Evolutionary conservation across 1,139 yeast genomes (phyloP).

Genomic region (Kazachstania sp.): DNA sequence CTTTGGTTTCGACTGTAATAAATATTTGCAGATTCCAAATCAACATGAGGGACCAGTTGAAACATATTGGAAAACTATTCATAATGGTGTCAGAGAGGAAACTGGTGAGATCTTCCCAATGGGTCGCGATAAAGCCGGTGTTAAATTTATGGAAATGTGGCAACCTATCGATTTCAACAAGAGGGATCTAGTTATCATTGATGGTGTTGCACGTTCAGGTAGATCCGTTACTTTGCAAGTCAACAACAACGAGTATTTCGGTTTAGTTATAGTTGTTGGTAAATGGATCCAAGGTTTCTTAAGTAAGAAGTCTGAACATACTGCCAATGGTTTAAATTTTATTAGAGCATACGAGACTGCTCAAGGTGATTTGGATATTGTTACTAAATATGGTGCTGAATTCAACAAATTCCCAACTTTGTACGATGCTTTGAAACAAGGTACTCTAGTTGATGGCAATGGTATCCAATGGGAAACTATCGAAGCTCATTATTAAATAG

Average conservation of each 20-base stretch:
- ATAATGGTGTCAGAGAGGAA: slow-evolving; percentile 25
- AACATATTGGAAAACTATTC: slow-evolving; percentile 23
- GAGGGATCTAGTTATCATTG: slow-evolving; percentile 15
- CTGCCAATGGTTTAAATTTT: slow-evolving; percentile 20
- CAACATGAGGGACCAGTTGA: slow-evolving; percentile 25
- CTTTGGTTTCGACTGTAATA: slow-evolving; percentile 27
- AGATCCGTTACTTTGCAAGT: slow-evolving; percentile 34
- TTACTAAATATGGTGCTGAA: slow-evolving; percentile 29
- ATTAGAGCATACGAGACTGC: slow-evolving; percentile 20
- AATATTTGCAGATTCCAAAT: slow-evolving; percentile 19
- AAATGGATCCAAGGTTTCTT: slow-evolving; percentile 48
- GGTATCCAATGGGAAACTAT: slow-evolving; percentile 27
- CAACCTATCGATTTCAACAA: slow-evolving; percentile 28
- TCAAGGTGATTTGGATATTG: slow-evolving; percentile 11
- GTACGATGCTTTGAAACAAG: slow-evolving; percentile 17
- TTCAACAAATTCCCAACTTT: slow-evolving; percentile 27
- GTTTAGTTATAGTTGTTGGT: slow-evolving; percentile 43
- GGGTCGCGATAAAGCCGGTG: slow-evolving; percentile 22
- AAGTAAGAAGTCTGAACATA: slow-evolving; percentile 31
- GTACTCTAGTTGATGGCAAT: slow-evolving; percentile 18
- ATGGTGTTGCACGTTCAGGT: slow-evolving; percentile 9
- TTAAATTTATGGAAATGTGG: slow-evolving; percentile 30
- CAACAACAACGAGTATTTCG: slow-evolving; percentile 29
- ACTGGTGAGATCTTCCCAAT: slow-evolving; percentile 27
- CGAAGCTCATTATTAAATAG: slow-evolving; percentile 20